phyloP scores from a whole-genome alignment of 108 stramenopile species.

The Cylindrotheca closterium region DNA sequence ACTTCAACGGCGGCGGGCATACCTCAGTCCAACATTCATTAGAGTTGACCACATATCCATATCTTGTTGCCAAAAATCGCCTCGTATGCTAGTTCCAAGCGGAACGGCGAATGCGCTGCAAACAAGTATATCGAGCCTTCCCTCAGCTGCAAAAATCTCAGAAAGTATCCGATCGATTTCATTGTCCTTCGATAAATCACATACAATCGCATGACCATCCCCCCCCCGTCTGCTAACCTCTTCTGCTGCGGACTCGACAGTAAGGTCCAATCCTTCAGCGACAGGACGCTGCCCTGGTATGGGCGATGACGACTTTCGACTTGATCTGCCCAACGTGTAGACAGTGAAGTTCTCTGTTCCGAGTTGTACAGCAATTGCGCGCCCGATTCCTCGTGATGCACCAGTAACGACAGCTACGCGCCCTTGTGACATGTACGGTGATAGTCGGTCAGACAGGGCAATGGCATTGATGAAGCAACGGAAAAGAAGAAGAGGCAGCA shows the following conservation, averaged over 20 bases:
- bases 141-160: slow-evolving; percentile 38
- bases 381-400: slow-evolving; percentile 71
- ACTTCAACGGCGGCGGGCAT: too few relatives aligned
- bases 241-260: slow-evolving; percentile 60
- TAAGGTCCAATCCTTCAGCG: slow-evolving; percentile 26
- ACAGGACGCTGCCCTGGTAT: slow-evolving; percentile 26
- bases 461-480: too few relatives aligned
- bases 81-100: slow-evolving; percentile 34
- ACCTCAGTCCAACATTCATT: slow-evolving; percentile 68
- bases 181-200: slow-evolving; percentile 51
- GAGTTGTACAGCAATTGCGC: slow-evolving; percentile 78
- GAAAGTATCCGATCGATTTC: slow-evolving; percentile 42
- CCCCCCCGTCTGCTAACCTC: slow-evolving; percentile 45
- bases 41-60: slow-evolving; percentile 73
- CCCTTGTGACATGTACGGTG: not conserved
- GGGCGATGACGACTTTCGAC: not conserved
- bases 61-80: slow-evolving; percentile 80
- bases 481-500: too few relatives aligned
- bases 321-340: slow-evolving; percentile 33
- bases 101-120: slow-evolving; percentile 65
- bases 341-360: slow-evolving; percentile 63
- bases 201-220: slow-evolving; percentile 47
- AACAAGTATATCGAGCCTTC: slow-evolving; percentile 71
- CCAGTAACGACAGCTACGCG: slow-evolving; percentile 67
- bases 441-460: not conserved